Percentiles rank a stretch among this genome's conserved stretches.
These are phyloP conservation scores for Leucocoprinus birnbaumii DNA, from an alignment of 768 basidiomycete genomes.

Conservation along the genomic window DNA sequence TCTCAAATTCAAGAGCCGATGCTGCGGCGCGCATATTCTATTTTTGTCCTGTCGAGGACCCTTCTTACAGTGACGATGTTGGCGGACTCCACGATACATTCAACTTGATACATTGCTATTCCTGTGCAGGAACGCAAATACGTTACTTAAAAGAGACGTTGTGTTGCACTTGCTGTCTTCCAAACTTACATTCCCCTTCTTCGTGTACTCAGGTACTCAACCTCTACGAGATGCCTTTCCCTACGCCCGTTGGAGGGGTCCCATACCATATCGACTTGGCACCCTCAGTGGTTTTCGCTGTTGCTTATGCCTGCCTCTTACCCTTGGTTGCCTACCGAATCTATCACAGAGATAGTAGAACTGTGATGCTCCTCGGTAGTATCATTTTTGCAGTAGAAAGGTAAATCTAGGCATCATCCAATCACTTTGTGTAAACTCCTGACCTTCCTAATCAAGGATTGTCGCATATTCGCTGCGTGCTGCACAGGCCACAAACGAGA, in stretches of 20 bases:
- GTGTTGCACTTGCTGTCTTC: background rate
- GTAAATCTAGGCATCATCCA: slow-evolving; percentile 16
- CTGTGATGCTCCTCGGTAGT: slow-evolving; percentile 27
- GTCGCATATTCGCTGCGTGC: slow-evolving; percentile 22
- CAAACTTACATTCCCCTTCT: background rate
- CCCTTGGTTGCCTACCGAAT: slow-evolving; percentile 28
- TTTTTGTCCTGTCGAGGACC: no score
- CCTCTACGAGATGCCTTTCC: slow-evolving; percentile 19
- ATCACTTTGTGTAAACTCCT: background rate
- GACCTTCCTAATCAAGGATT: slow-evolving; percentile 12
- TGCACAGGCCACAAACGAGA: slow-evolving; percentile 10
- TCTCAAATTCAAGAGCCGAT: no score
- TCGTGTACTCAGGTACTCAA: background rate
- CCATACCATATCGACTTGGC: slow-evolving; percentile 29
- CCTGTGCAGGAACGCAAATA: background rate
- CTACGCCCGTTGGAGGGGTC: slow-evolving; percentile 34
- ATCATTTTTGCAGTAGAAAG: slow-evolving; percentile 28
- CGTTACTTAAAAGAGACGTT: background rate
- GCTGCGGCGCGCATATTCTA: no score
- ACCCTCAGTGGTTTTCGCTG: slow-evolving; percentile 32
- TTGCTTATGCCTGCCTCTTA: slow-evolving; percentile 28
- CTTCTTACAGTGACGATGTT: no score
- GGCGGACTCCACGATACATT: no score
- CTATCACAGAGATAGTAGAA: slow-evolving; percentile 25
- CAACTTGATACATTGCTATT: background rate